Percentiles rank a stretch among this genome's conserved stretches.
Conservation (phyloP, 2,329 filamentous ascomycete genomes). For the Apiospora aurea region DNA sequence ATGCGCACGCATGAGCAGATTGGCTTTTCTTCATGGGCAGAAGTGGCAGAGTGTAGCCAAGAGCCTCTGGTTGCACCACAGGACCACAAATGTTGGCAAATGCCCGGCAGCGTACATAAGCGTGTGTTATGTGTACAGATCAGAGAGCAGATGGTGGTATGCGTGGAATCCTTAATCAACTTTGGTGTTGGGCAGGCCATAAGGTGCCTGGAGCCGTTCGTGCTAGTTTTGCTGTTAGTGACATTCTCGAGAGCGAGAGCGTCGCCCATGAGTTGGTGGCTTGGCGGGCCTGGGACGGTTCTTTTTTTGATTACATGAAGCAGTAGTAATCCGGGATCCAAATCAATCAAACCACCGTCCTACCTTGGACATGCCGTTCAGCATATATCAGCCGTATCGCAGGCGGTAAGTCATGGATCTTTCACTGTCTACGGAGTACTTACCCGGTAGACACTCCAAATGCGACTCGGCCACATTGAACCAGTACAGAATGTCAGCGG, state of each 20-base stretch:
- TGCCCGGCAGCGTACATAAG: constrained; percentile 23
- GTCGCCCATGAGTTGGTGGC: not conserved
- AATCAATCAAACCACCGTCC: not conserved
- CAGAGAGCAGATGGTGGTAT: not conserved
- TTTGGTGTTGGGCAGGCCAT: not conserved
- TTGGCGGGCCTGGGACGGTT: not conserved
- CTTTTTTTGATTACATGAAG: not conserved
- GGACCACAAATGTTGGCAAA: constrained; percentile 16
- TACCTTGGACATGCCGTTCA: not conserved
- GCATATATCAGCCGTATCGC: not conserved
- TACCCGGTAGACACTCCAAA: not conserved
- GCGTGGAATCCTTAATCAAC: constrained; percentile 5
- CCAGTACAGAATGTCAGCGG: not conserved
- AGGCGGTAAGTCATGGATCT: not conserved
- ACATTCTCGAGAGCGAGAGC: not conserved
- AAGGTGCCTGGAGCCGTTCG: constrained; percentile 11
- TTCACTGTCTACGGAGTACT: not conserved
- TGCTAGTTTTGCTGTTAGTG: not conserved
- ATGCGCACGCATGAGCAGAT: constrained; percentile 10
- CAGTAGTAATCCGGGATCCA: not conserved
- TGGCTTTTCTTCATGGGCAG: not conserved
- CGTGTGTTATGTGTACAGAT: constrained; percentile 16
- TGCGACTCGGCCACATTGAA: not conserved
- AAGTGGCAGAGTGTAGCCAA: constrained; percentile 6
- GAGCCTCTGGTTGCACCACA: constrained; percentile 4